phyloP scores from a whole-genome alignment of 805 yeast species.

The Suhomyces canberraensis region DNA sequence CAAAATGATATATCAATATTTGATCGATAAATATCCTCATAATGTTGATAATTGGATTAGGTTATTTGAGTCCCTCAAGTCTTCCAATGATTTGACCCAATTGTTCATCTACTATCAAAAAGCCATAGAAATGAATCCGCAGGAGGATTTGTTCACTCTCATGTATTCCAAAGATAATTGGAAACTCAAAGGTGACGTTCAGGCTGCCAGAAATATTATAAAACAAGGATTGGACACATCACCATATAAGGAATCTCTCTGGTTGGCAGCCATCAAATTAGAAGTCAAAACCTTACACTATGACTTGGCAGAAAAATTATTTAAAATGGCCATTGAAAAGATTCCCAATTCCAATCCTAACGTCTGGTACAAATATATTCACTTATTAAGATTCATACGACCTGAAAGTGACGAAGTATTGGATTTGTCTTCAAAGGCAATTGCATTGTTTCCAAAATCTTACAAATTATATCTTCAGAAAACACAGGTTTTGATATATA shows the following conservation, averaged over 20 bases:
- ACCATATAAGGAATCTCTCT: conserved; percentile 51
- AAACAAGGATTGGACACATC: conserved; percentile 42
- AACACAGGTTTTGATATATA: conserved; percentile 49
- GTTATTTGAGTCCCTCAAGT: conserved; percentile 34
- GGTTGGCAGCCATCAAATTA: conserved; percentile 72
- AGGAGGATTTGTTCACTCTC: conserved; percentile 50
- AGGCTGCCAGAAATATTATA: conserved; percentile 53
- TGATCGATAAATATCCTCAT: conserved; percentile 47
- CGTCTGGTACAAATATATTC: conserved; percentile 61
- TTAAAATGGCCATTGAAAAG: conserved; percentile 26
- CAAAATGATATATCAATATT: conserved; percentile 45
- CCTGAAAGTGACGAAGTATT: background rate
- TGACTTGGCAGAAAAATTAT: conserved; percentile 39
- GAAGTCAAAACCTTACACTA: conserved; percentile 46
- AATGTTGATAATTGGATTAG: conserved; percentile 47
- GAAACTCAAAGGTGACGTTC: conserved; percentile 44
- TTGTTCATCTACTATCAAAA: conserved; percentile 44
- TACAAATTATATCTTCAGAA: conserved; percentile 59
- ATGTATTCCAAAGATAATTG: conserved; percentile 74
- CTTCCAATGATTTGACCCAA: conserved; percentile 10
- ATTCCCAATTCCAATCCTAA: conserved; percentile 34
- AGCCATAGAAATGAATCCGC: conserved; percentile 51
- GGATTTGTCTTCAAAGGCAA: conserved; percentile 30
- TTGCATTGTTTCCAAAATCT: conserved; percentile 46
- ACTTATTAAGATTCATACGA: conserved; percentile 42